Evolutionary conservation across 192 early-diverging fungal species (phyloP), one percentile per base, ranked within the genome.

Genomic region (Obelidium mucronatum): DNA sequence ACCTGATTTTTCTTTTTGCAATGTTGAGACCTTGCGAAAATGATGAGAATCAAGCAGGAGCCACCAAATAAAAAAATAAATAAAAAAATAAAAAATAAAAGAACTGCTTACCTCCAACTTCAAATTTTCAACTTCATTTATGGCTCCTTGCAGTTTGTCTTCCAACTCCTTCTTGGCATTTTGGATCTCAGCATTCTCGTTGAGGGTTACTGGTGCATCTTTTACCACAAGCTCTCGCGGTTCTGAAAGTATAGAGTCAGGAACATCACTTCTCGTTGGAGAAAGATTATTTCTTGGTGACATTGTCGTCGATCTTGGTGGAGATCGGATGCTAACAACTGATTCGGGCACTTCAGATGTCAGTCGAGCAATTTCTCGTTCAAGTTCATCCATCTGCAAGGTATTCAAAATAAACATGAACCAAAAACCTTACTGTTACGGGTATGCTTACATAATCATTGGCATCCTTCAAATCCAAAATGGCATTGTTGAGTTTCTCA

Each of bases 391-490:
- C 15, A 74, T 74, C 60, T 74, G 22, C 19, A 6, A 2, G 17
- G 1, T 22, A 26, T 28, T 28, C 8, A 65, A 22, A 8, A 13
- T n/a, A 0, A 5, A 22, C 17, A 36, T 65, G 17, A 33, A 39
- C 63, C 15, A 67, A 67, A 67, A 28, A 13, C 4, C 3, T 30
- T 8, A 19, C 8, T 19, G 0, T 26, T 24, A 58, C 8, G 26
- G 30, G 55, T 31, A 8, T 8, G 36, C 69, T 37, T 40, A 72
- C 69, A 33, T 74, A 63, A 33, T 74, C 60, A 74, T 74, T 74
- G 26, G 55, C 72, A 22, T 74, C 72, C 26, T 34, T 39, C 36
- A 74, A 62, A 40, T 74, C 72, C 33, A 74, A 11, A 1, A 74
- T 24, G 2, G 72, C 56, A n/a, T 74, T 30, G 22, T 40, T 74